phyloP scores from a whole-genome alignment of 1,139 yeast species.

The Sugiyamaella pinicola region DNA sequence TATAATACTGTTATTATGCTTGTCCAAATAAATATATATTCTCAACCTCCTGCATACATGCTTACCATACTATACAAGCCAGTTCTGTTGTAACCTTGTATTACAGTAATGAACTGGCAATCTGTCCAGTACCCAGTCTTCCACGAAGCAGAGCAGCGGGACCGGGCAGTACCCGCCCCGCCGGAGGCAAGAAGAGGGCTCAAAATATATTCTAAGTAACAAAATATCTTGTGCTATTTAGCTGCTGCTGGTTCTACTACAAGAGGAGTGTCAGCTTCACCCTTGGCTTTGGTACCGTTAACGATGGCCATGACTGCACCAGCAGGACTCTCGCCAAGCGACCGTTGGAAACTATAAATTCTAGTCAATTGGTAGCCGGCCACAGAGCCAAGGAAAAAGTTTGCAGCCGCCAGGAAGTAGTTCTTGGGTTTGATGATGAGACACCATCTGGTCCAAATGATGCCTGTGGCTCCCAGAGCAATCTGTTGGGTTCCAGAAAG shows the following conservation, averaged over 20 bases:
- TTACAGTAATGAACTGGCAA: too few species aligned
- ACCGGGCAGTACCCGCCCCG: too few species aligned
- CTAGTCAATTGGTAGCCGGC: conserved; percentile 84
- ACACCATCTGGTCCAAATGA: conserved; percentile 98
- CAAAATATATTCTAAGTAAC: background rate
- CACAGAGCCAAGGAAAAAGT: conserved; percentile 88
- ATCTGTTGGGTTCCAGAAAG: conserved; percentile 89
- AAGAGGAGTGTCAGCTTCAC: conserved; percentile 2
- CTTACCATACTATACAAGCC: too few species aligned
- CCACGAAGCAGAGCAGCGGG: too few species aligned
- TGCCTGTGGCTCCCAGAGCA: conserved; percentile 89
- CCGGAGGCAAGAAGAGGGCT: too few species aligned
- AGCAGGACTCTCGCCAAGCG: conserved; percentile 52
- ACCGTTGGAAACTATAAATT: conserved; percentile 62
- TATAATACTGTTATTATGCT: too few species aligned
- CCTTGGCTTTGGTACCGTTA: conserved; percentile 46
- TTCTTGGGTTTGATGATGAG: conserved; percentile 90
- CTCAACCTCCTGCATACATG: too few species aligned
- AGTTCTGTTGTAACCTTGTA: too few species aligned
- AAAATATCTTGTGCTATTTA: conserved; percentile 6
- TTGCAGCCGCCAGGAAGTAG: conserved; percentile 84
- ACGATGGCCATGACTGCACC: conserved; percentile 62
- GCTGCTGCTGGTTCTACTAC: conserved; percentile 3
- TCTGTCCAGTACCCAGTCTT: too few species aligned
- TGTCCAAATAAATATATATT: too few species aligned